Evolutionary conservation across 1,139 yeast genomes (phyloP).

Genomic region (Geotrichum macrosporum): DNA sequence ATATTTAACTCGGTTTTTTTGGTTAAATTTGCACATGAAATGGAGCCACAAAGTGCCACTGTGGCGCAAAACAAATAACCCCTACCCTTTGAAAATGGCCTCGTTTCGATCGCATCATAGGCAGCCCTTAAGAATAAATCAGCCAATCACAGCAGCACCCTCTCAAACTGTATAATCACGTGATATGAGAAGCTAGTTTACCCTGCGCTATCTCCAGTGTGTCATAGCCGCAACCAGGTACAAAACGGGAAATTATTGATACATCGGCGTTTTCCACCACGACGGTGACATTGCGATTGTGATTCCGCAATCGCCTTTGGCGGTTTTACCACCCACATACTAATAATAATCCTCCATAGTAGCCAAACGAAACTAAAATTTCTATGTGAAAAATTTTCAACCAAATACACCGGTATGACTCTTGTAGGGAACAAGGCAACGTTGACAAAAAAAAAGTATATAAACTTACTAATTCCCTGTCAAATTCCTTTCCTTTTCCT

Average conservation of each 20-base stretch:
- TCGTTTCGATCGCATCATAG: slow-evolving; percentile 4
- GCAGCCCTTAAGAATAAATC: too few relatives aligned
- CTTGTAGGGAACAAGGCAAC: neutral
- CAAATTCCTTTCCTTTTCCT: neutral
- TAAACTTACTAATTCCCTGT: neutral
- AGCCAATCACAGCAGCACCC: neutral
- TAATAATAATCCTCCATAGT: too few relatives aligned
- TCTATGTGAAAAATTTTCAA: neutral
- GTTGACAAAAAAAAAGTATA: slow-evolving; percentile 5
- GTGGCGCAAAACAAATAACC: too few relatives aligned
- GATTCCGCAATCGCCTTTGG: neutral
- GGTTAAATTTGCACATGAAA: neutral
- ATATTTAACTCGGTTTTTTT: neutral
- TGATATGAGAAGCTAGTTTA: neutral
- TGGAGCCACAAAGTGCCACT: too few relatives aligned
- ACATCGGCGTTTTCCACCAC: neutral
- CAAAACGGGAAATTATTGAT: neutral
- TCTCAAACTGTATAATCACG: neutral
- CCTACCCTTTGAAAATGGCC: too few relatives aligned
- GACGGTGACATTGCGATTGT: too few relatives aligned
- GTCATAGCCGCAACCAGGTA: neutral
- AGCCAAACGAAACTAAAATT: too few relatives aligned
- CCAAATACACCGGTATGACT: neutral
- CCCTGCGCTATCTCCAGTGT: neutral
- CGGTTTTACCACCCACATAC: neutral